Evolutionary conservation across 176 grass and related monocot species (phyloP), one percentile per base, ranked within the genome.

Genomic region (Oryza meridionalis): DNA sequence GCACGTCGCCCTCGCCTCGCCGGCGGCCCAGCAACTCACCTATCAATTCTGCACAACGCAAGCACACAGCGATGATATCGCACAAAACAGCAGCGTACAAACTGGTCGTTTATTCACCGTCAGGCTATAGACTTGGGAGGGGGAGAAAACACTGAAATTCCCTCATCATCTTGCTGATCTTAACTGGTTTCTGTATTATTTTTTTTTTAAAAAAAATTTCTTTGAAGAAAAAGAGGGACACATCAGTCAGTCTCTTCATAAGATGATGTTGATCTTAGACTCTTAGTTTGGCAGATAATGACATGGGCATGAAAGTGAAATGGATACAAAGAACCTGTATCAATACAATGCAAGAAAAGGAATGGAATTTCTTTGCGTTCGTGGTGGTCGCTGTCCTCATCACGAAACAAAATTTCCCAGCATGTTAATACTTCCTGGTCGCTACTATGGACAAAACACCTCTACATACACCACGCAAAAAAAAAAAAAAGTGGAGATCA

Each of bases 381-480:
- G 44, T 67, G 45, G 6, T 19, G 2, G 13, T 42, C 72, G 42
- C 70, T 7, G 66, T 24, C 43, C 11, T 49, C 51, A 8, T 24
- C 73, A 55, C 3, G 7, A 33, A 61, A 74, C 4, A 62, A 64
- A 70, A 45, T 9, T 13, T 21, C 50, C 24, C n/a, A 21, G 55
- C 1, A 87, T 16, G 53, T 53, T 2, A 50, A 70, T 15, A 63
- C 38, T 69, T 70, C 33, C 22, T 79, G 40, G 10, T 8, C 8
- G 38, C 7, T 78, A 78, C 58, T 47, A 1, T 13, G 12, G 3
- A 69, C 22, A 33, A 35, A 46, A 49, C 50, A 81, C 31, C 80
- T 83, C 75, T 80, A 84, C 88, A 79, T n/a, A 86, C 61, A 62
- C 25, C 67, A 21, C 47, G 32, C 51, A 62, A 24, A 74, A 86